These are phyloP conservation scores for Quercus parvula DNA, from an alignment of 306 rosid species.

Conservation along the genomic window DNA sequence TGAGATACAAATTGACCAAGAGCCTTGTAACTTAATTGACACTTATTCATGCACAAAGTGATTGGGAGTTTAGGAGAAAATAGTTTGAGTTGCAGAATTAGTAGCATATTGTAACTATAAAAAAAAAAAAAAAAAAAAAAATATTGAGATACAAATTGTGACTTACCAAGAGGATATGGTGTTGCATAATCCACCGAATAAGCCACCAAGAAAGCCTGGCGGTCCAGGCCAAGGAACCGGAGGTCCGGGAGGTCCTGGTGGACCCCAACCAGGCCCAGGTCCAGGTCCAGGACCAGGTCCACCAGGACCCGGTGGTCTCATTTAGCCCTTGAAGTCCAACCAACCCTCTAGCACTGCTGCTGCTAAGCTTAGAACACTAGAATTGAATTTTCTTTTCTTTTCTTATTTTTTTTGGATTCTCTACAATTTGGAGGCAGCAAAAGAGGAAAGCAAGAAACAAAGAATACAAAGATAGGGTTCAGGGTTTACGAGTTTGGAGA, in stretches of 20 bases:
- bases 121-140: too few relatives aligned
- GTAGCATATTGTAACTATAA: too few relatives aligned
- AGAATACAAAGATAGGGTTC: neutral
- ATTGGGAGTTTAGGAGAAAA: fast-evolving
- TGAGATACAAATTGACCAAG: too few relatives aligned
- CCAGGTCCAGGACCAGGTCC: constrained; percentile 25
- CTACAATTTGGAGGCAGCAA: neutral
- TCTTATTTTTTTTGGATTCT: too few relatives aligned
- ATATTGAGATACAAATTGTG: too few relatives aligned
- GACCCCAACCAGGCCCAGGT: constrained; percentile 10
- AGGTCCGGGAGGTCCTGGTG: constrained; percentile 21
- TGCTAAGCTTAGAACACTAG: neutral
- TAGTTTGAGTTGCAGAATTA: fast-evolving
- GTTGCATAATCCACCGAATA: constrained; percentile 25
- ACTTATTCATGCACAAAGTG: too few relatives aligned
- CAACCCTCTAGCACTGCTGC: neutral
- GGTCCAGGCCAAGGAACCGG: neutral
- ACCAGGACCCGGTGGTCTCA: constrained; percentile 29
- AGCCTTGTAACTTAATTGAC: too few relatives aligned
- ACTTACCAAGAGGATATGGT: constrained; percentile 48
- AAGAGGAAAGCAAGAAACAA: neutral
- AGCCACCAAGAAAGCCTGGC: constrained; percentile 4
- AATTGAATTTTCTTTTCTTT: neutral
- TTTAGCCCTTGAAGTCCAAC: constrained; percentile 1
- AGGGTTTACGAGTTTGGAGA: neutral